These are phyloP conservation scores for Corrigiola litoralis DNA, from an alignment of 179 eudicot species.

Conservation along the genomic window DNA sequence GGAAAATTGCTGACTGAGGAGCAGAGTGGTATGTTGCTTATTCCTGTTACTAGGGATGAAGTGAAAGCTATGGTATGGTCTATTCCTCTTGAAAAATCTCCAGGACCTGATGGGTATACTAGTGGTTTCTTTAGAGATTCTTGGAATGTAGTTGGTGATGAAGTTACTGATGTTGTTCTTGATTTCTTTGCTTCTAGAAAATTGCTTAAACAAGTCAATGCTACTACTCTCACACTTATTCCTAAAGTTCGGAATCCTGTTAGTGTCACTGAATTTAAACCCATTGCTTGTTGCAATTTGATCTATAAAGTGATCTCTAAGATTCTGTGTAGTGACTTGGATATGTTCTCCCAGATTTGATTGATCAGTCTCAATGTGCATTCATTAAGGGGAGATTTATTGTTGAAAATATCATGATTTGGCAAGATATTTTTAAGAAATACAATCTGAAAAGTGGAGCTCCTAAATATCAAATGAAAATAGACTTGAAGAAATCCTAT, in stretches of 20 bases:
- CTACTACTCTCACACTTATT: background rate
- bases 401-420: too few relatives aligned
- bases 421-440: too few relatives aligned
- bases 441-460: too few relatives aligned
- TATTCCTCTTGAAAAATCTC: background rate
- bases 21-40: background rate
- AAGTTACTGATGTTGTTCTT: background rate
- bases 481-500: background rate
- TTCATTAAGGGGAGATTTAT: too few relatives aligned
- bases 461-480: too few relatives aligned
- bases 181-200: background rate
- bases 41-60: background rate
- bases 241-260: background rate
- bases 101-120: background rate
- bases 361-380: background rate
- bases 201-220: background rate
- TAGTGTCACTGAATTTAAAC: background rate
- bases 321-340: background rate
- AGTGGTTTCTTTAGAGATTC: background rate
- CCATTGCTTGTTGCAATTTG: background rate
- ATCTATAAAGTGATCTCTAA: background rate
- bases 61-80: background rate
- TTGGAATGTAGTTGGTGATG: background rate
- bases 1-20: too few relatives aligned
- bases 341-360: background rate